Conservation (phyloP, 768 basidiomycete species). For the Psilocybe azurescens region DNA sequence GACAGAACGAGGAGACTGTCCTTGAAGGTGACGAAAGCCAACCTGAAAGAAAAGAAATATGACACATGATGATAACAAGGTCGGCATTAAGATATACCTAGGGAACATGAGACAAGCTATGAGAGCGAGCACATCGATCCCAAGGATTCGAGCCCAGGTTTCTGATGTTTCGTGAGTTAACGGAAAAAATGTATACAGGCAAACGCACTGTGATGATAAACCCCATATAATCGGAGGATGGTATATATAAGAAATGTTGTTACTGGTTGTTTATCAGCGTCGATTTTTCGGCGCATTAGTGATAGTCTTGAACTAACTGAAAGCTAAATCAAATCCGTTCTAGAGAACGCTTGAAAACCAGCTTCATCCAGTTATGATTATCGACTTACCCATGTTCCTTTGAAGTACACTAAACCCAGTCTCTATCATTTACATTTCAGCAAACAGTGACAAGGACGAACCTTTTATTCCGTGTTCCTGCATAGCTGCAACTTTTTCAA, state of each 20-base stretch:
- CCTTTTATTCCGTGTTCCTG: slow-evolving; percentile 95
- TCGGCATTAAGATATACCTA: slow-evolving; percentile 46
- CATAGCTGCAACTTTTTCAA: slow-evolving; percentile 94
- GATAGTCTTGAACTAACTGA: slow-evolving; percentile 56
- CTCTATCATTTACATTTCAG: neutral
- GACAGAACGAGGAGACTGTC: slow-evolving; percentile 82
- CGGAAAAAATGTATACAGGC: neutral
- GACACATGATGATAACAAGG: slow-evolving; percentile 6
- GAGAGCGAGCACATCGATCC: slow-evolving; percentile 84
- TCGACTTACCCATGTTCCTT: slow-evolving; percentile 74
- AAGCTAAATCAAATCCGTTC: slow-evolving; percentile 95
- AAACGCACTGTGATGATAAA: slow-evolving; percentile 65
- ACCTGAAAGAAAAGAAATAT: slow-evolving; percentile 40
- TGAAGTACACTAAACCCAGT: slow-evolving; percentile 72
- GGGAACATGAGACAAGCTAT: slow-evolving; percentile 94
- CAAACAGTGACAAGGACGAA: slow-evolving; percentile 27
- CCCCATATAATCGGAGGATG: slow-evolving; percentile 77
- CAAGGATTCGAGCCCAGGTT: slow-evolving; percentile 68
- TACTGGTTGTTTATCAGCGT: slow-evolving; percentile 47
- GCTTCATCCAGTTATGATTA: neutral
- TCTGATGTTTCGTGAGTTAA: slow-evolving; percentile 40
- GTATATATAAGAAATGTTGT: slow-evolving; percentile 81
- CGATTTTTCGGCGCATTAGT: neutral
- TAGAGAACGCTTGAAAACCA: slow-evolving; percentile 28
- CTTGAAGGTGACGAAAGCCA: slow-evolving; percentile 91